Conservation (phyloP, 805 yeast species). For the Soucietia sequanensis region DNA sequence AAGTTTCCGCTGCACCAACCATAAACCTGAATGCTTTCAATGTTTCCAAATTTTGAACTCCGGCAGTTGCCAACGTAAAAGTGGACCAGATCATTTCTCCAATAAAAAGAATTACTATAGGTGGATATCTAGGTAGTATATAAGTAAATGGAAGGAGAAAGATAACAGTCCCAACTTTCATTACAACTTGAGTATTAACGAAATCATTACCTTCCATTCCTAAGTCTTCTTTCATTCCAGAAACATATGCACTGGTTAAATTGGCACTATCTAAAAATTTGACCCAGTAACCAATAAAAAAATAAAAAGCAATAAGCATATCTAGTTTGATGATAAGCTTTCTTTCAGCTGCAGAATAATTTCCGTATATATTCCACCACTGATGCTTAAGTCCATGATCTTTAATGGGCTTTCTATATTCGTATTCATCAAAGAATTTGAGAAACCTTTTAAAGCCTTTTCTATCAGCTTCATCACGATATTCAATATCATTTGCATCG, state of each 20-base stretch:
- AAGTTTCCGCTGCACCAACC: conserved; percentile 25
- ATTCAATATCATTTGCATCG: too few species aligned
- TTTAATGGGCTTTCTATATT: conserved; percentile 20
- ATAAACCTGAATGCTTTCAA: conserved; percentile 25
- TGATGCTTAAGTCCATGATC: conserved; percentile 16
- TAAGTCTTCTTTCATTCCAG: conserved; percentile 20
- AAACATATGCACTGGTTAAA: conserved; percentile 24
- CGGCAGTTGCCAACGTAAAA: conserved; percentile 19
- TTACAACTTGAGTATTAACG: conserved; percentile 24
- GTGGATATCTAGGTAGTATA: conserved; percentile 17
- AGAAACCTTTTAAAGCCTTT: too few species aligned
- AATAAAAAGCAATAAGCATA: conserved; percentile 21
- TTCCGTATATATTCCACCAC: conserved; percentile 26
- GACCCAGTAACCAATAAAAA: conserved; percentile 27
- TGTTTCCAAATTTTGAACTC: conserved; percentile 14
- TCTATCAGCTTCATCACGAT: conserved; percentile 53
- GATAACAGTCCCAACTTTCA: conserved; percentile 22
- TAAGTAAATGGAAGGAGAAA: conserved; percentile 25
- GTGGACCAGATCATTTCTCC: conserved; percentile 19
- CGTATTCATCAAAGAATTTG: conserved; percentile 41
- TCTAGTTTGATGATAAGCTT: conserved; percentile 30
- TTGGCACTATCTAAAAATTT: conserved; percentile 20
- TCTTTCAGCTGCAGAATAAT: conserved; percentile 27
- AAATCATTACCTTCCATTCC: conserved; percentile 29
- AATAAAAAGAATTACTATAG: conserved; percentile 11